Percentiles rank a stretch among this genome's conserved stretches.
phyloP scores from a whole-genome alignment of 2,329 filamentous ascomycete genomes.

The Paramyrothecium sp. region DNA sequence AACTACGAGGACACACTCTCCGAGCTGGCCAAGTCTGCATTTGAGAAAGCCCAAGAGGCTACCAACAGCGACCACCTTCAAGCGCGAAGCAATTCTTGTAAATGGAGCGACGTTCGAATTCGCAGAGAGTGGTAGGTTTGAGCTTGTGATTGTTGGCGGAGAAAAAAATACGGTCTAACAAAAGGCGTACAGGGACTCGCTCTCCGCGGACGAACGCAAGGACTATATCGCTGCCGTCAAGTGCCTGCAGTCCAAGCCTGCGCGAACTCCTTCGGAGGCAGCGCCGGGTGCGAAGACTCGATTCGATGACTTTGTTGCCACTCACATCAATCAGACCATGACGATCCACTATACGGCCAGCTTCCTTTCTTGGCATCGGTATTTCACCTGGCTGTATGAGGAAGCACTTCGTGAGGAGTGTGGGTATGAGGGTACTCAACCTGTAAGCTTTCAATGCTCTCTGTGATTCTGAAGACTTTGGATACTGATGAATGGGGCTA shows the following conservation, averaged over 20 bases:
- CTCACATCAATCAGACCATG: constrained; percentile 46
- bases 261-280: constrained; percentile 27
- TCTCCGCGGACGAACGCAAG: constrained; percentile 21
- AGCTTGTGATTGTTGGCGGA: background rate
- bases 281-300: constrained; percentile 41
- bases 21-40: constrained; percentile 18
- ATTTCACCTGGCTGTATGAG: constrained; percentile 30
- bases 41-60: constrained; percentile 18
- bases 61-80: constrained; percentile 7
- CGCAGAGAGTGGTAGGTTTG: constrained; percentile 27
- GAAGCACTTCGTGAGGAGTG: constrained; percentile 27
- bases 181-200: constrained; percentile 14
- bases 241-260: constrained; percentile 38
- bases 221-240: constrained; percentile 43
- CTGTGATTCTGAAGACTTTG: background rate
- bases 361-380: constrained; percentile 29
- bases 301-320: constrained; percentile 50
- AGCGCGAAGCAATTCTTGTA: constrained; percentile 21
- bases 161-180: background rate
- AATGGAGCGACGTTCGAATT: constrained; percentile 24
- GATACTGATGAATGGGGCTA: constrained; percentile 3
- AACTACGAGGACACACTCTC: constrained; percentile 10
- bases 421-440: constrained; percentile 37
- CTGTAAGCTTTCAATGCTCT: constrained; percentile 17
- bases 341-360: constrained; percentile 39